These are phyloP conservation scores for Rhododendron ovatum DNA, from an alignment of 148 eudicot species.

Conservation along the genomic window DNA sequence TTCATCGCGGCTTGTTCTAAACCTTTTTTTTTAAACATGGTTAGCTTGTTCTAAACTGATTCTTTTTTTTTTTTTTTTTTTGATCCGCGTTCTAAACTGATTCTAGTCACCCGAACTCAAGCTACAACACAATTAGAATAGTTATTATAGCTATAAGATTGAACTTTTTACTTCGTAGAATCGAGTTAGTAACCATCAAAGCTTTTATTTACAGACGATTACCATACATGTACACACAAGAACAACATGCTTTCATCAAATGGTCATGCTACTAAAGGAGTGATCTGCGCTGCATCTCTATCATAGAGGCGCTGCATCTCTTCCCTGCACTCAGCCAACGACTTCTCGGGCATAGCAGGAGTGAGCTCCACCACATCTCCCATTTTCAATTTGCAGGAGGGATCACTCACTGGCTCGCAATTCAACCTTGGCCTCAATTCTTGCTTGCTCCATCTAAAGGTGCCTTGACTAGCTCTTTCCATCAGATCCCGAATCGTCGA, in stretches of 20 bases:
- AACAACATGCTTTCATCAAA: neutral
- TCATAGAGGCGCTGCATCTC: conserved; percentile 90
- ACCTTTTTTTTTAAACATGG: neutral
- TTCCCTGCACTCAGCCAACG: conserved; percentile 71
- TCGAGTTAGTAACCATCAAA: neutral
- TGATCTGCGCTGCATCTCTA: neutral
- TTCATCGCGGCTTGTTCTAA: neutral
- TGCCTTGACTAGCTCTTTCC: conserved; percentile 55
- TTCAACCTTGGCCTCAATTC: conserved; percentile 79
- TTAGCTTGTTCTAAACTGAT: neutral
- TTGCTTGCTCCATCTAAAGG: conserved; percentile 63
- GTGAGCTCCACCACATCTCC: conserved; percentile 86
- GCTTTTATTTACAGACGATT: neutral
- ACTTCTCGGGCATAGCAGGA: conserved; percentile 76
- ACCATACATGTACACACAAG: conserved; percentile 2
- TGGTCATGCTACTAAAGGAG: neutral
- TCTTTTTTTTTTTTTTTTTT: too few species aligned
- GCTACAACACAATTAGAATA: neutral
- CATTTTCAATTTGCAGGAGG: conserved; percentile 74
- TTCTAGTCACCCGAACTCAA: neutral
- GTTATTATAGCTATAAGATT: neutral
- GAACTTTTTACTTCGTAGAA: conserved; percentile 1
- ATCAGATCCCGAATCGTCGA: conserved; percentile 69
- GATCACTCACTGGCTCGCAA: conserved; percentile 64
- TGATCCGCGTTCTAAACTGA: too few species aligned